Base-by-base conservation (phyloP, 2,329 filamentous ascomycete species). In the Delphinella strobiligena region DNA sequence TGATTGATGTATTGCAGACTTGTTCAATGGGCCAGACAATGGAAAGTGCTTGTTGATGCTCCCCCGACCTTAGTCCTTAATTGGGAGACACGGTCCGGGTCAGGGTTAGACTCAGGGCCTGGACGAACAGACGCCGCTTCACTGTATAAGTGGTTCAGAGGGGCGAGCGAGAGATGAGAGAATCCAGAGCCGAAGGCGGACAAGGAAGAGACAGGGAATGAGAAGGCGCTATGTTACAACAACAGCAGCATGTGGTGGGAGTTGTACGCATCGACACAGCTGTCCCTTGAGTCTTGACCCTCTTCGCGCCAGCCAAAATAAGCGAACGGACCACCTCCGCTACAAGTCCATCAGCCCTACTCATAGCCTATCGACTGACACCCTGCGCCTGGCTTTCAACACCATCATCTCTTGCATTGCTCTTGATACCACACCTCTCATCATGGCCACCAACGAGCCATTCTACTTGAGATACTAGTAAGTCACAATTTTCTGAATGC, bases 381-480 rank as follows among this genome's bases (percentile, higher is more conserved):
- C n/a, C n/a, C n/a, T n/a, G n/a, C n/a, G n/a, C n/a, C n/a, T n/a
- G n/a, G n/a, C 22, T 27, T 27, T 12, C 22, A 27, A 7, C 22
- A 27, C 22, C 22, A 27, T 27, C 22, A 27, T 27, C 22, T 27
- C 22, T 27, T 7, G 7, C 7, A 27, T 27, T 27, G 22, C 22
- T 27, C 12, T 7, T 12, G 22, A 7, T 12, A 12, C 22, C 22
- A 27, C 7, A 27, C 17, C n/a, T 14, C 10, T 12, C 50, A 67
- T 55, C 44, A 87, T 82, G 72, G 68, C 82, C 51, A 64, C 71
- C 52, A 82, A 74, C 61, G 88, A 95, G 54, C 80, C 82, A 5
- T 96, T 98, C 61, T 98, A 98, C 57, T 68, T 98, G 50, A 80
- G 91, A 54, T 98, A 98, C 72, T 98, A 98, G 89, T 95, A 76